Evolutionary conservation across 23 red algal species (phyloP), one percentile per base, ranked within the genome.

Genomic region (Cyanidiococcus yangmingshanensis): DNA sequence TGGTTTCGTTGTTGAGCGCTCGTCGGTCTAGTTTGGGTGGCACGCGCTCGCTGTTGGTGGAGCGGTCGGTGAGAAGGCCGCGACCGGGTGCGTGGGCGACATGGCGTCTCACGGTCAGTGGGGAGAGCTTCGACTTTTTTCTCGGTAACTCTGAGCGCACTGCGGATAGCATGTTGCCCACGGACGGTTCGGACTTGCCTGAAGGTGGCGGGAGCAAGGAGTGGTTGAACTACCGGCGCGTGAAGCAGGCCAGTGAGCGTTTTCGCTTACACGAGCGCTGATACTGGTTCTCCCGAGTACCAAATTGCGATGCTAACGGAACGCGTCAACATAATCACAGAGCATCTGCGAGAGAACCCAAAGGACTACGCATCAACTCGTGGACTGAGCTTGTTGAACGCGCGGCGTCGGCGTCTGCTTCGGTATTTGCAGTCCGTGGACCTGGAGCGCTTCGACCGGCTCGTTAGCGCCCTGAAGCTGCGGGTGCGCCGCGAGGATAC

Each of bases 241-340:
- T 71, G n/a, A 12, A 29, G n/a, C 16, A 7, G 21, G n/a, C n/a
- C 63, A 25, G 63, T 30, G 63, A 7, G 63, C 63, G n/a, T 12
- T 71, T 71, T 38, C 85, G 68, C 59, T 41, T 78, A 0, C 85
- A 91, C 74, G 94, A 91, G 63, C 90, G 83, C n/a, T 38, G 94
- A 98, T 80, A 82, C 74, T 41, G 94, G 94, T 3, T 92, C 88
- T 50, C 87, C 94, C 1, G 94, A 98, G 76, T 89, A 77, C 36
- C 94, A 98, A 82, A 91, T 98, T 79, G 87, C 94, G 26, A 83
- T 79, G 58, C 74, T 91, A 40, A 89, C 94, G 0, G 90, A 74
- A 67, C 81, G 75, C 37, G 91, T 98, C 35, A 36, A 81, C 63
- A 85, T 88, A 29, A 58, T 98, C 54, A 98, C 94, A 3, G 57